Evolutionary conservation across 208 protist species (phyloP), one percentile per base, ranked within the genome.

Genomic region (Leishmania martiniquensis): DNA sequence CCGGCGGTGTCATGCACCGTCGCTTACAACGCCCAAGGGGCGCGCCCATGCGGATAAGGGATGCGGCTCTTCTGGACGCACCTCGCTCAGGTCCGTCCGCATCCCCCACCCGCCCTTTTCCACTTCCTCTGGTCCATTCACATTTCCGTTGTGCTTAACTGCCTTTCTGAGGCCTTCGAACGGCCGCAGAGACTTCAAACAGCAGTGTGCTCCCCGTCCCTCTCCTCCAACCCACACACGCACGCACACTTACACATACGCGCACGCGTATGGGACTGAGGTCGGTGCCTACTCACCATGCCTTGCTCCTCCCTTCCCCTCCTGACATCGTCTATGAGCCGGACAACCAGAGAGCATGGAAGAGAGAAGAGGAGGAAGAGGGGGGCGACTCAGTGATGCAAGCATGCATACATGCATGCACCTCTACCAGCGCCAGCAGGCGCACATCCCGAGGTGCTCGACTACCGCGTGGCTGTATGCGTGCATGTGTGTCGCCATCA

Each of bases 201-300:
- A 29, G 55, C n/a, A 25, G n/a, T 37, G n/a, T 29, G n/a, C 55
- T 13, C 22, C 20, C 37, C 15, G 17, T 22, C 2, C 7, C 32
- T 6, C 1, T 34, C 75, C 51, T 12, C 62, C 44, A 17, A 78
- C 62, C 79, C 42, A 60, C 15, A 75, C 0, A 79, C 62, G 76
- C 51, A 59, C 59, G 73, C 17, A 86, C 59, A 81, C 12, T 67
- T 82, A 76, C 57, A 76, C 54, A 74, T 42, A 49, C 66, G 12
- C 10, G 39, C 44, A 29, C 39, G 22, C 37, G 22, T 10, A 5
- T 12, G n/a, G 66, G 39, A 0, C 44, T 29, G 60, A 45, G 37
- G 34, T 0, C 60, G 10, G 34, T 5, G 7, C 44, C 60, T 22
- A 44, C 20, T 29, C 60, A 20, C 20, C 60, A 3, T 29, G n/a